Conservation (phyloP, 805 yeast species). For the Starmera quercuum region DNA sequence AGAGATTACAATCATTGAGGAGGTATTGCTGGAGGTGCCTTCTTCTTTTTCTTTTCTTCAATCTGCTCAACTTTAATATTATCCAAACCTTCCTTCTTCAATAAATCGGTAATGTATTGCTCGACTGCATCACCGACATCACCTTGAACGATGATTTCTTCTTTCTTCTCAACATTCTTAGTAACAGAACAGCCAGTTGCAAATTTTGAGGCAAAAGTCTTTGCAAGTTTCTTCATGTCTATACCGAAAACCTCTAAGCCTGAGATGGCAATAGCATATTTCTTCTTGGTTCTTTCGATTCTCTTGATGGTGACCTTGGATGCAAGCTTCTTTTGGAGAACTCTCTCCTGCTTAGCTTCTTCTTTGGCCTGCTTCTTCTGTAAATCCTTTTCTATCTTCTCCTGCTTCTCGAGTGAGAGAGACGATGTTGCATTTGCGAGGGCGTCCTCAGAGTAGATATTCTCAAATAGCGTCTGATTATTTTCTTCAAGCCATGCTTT, state of each 20-base stretch:
- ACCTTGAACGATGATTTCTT: conserved; percentile 88
- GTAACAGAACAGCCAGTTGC: conserved; percentile 95
- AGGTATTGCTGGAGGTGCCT: conserved; percentile 18
- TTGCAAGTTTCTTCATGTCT: conserved; percentile 85
- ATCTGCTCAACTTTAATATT: conserved; percentile 86
- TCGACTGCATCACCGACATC: conserved; percentile 92
- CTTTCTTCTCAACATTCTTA: conserved; percentile 85
- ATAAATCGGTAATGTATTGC: conserved; percentile 56
- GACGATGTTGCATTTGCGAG: conserved; percentile 51
- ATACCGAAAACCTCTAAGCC: conserved; percentile 86
- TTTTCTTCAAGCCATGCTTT: conserved; percentile 69
- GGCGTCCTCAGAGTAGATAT: conserved; percentile 55
- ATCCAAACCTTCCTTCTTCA: conserved; percentile 74
- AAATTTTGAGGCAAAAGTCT: conserved; percentile 86
- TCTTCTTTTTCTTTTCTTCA: conserved; percentile 75
- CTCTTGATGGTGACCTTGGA: conserved; percentile 78
- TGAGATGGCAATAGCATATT: conserved; percentile 76
- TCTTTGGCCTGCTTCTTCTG: conserved; percentile 82
- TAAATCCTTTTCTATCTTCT: conserved; percentile 72
- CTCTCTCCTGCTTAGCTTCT: conserved; percentile 79
- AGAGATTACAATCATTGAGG: neutral
- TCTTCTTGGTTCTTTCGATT: conserved; percentile 84
- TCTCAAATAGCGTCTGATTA: conserved; percentile 47
- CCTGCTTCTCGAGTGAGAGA: conserved; percentile 69
- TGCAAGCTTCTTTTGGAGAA: conserved; percentile 67